Conservation (phyloP, 257 asterid species). For the Datura wrightii region DNA sequence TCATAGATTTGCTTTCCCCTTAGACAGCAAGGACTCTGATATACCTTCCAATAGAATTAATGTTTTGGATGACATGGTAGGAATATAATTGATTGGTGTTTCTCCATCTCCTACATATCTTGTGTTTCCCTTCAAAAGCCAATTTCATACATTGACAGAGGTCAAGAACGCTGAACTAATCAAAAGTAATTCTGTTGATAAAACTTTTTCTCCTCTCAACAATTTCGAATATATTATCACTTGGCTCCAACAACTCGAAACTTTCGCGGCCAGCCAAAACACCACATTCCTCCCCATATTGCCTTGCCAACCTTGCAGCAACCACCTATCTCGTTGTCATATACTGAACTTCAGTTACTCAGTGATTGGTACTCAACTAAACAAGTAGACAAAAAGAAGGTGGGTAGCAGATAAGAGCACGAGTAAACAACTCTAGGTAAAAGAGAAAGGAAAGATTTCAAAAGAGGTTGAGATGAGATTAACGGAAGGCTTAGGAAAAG, state of each 20-base stretch:
- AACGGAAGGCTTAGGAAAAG: neutral
- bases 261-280: neutral
- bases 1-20: neutral
- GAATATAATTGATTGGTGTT: neutral
- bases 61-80: neutral
- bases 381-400: neutral
- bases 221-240: neutral
- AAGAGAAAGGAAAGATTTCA: neutral
- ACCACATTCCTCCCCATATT: constrained; percentile 10
- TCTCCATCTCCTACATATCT: constrained; percentile 10
- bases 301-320: neutral
- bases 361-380: neutral
- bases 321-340: neutral
- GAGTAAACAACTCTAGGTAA: neutral
- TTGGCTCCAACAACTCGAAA: neutral
- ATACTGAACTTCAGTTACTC: neutral
- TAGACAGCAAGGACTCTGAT: neutral
- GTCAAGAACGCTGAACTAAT: neutral
- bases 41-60: neutral
- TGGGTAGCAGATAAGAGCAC: neutral
- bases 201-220: neutral
- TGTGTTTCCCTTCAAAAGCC: neutral
- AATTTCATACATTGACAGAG: neutral
- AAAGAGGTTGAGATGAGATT: neutral
- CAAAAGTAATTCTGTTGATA: neutral